A percentile compares a stretch with the other conserved stretches of the same genome.
Evolutionary conservation across 2,329 filamentous ascomycete species (phyloP).

Genomic region (Fusarium zealandicum): DNA sequence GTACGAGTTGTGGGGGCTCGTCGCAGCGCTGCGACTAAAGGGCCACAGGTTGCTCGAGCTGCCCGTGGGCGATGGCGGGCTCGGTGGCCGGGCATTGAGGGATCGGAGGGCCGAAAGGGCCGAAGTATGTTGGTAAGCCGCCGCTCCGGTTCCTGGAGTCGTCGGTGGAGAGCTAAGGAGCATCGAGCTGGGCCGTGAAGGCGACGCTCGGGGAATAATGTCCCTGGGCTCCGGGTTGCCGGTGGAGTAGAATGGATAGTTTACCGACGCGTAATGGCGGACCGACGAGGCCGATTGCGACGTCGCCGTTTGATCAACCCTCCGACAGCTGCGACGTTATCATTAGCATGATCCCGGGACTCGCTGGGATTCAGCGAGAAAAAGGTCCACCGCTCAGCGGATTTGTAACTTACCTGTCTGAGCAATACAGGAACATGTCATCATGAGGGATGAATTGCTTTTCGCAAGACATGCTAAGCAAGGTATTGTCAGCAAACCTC

Average conservation of each 20-base stretch:
- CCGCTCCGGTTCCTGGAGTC: conserved; percentile 49
- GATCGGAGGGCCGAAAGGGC: conserved; percentile 65
- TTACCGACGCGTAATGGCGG: conserved; percentile 45
- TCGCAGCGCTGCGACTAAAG: conserved; percentile 58
- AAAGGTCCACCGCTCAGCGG: conserved; percentile 25
- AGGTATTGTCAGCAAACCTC: conserved; percentile 30
- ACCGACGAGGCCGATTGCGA: conserved; percentile 41
- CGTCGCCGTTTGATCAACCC: conserved; percentile 56
- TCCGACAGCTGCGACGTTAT: conserved; percentile 56
- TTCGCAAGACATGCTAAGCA: conserved; percentile 68
- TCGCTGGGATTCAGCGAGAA: conserved; percentile 12
- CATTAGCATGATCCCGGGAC: conserved; percentile 32
- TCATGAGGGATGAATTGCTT: conserved; percentile 69
- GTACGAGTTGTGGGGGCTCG: conserved; percentile 63
- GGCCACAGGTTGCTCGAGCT: conserved; percentile 59
- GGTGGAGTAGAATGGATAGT: conserved; percentile 55
- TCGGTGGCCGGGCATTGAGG: conserved; percentile 60
- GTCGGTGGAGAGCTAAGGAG: conserved; percentile 62
- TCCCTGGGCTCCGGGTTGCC: conserved; percentile 63
- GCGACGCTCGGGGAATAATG: conserved; percentile 69
- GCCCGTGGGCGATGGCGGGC: conserved; percentile 61
- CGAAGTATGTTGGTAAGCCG: conserved; percentile 53
- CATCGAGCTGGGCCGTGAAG: conserved; percentile 65
- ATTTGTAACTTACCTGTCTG: conserved; percentile 61
- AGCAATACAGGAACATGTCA: conserved; percentile 68